Conservation (phyloP, 176 grass and related monocot species). For the Poa pratensis region DNA sequence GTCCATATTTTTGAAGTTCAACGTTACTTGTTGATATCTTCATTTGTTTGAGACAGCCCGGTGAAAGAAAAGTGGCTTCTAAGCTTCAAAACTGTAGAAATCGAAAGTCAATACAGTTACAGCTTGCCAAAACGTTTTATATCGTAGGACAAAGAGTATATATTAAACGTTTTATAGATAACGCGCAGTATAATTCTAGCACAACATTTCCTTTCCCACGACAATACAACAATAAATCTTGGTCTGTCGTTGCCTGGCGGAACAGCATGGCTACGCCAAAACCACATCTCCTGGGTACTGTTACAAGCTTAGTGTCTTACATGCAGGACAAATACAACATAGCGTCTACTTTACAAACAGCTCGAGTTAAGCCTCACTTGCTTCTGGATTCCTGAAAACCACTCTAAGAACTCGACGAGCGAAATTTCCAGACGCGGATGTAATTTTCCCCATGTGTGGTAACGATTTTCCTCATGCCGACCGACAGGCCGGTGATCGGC, state of each 20-base stretch:
- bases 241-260: neutral
- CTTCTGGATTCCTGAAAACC: neutral
- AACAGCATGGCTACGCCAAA: neutral
- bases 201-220: neutral
- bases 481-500: conserved; percentile 61
- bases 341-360: neutral
- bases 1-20: too few relatives aligned
- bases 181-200: neutral
- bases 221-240: neutral
- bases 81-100: neutral
- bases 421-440: conserved; percentile 79
- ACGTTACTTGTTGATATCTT: neutral
- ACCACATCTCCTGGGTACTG: neutral
- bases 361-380: neutral
- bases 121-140: neutral
- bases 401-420: neutral
- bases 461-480: conserved; percentile 91
- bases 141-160: too few relatives aligned
- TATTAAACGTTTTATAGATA: neutral
- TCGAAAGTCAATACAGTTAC: neutral
- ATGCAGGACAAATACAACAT: neutral
- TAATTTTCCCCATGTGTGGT: conserved; percentile 83
- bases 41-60: neutral
- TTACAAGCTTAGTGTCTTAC: neutral
- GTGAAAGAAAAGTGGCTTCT: neutral